Base-by-base conservation (phyloP, 306 rosid species). In the Castanea sativa region DNA sequence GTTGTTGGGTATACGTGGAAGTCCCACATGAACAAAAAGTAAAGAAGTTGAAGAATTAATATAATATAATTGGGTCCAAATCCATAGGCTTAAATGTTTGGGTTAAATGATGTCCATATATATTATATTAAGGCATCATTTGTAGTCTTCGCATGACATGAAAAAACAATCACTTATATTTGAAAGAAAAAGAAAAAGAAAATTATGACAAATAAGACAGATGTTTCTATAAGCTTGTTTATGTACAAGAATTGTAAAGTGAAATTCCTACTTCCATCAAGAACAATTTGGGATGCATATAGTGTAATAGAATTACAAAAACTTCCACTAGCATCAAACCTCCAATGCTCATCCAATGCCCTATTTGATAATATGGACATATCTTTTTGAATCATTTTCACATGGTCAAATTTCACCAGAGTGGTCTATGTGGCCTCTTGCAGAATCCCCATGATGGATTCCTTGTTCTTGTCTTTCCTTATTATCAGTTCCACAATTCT, bases 221-320 rank as follows among this genome's bases (percentile, higher is more conserved):
- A 76, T 72, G 76, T 67, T 64, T 80, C 81, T 77, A 68, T 75
- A 77, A 71, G 4, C 49, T 64, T 72, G 69, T 74, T 73, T 68
- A 86, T 81, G 88, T 81, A 84, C 88, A 87, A 77, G 71, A 67
- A 65, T 67, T 76, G 81, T 70, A 57, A 55, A 69, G 32, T 29
- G 55, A 68, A 78, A 38, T 68, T 60, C 33, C 29, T 1, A 43
- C 57, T 69, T 55, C 71, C 25, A 52, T 45, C 73, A 59, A 15
- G 60, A 58, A 60, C 38, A 53, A 12, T 12, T 60, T 18, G 82
- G 49, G 59, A 75, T 9, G 57, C 70, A 71, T 27, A 51, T 23
- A 63, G 38, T n/a, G 67, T 76, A 71, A 56, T 81, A 60, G 76
- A 68, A 68, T 68, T 68, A 1, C 5, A 35, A 68, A 35, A 35